phyloP scores from a whole-genome alignment of 495 filamentous ascomycete genomes.

The Annulohypoxylon maeteangense region DNA sequence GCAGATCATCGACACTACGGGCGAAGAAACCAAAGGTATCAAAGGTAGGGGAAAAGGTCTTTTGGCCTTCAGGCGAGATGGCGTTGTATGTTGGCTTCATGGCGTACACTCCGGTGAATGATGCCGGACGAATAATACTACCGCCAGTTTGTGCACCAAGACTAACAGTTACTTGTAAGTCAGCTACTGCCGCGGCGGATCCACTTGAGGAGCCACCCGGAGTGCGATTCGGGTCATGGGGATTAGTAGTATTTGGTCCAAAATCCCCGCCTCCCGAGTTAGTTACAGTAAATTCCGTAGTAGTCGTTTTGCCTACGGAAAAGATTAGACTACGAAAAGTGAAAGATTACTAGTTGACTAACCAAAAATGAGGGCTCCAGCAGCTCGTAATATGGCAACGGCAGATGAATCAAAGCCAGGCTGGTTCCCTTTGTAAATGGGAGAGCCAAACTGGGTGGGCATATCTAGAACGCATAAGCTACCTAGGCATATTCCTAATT shows the following conservation, averaged over 20 bases:
- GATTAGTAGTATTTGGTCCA: neutral
- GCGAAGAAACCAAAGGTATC: neutral
- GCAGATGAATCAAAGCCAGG: neutral
- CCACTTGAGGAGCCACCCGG: neutral
- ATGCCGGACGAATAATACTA: neutral
- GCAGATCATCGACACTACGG: neutral
- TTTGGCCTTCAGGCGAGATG: neutral
- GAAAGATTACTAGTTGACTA: neutral
- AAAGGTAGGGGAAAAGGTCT: neutral
- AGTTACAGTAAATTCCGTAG: neutral
- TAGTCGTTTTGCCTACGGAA: neutral
- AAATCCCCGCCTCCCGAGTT: neutral
- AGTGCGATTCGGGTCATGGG: neutral
- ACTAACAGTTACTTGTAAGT: neutral
- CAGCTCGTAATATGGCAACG: neutral
- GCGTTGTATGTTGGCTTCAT: neutral
- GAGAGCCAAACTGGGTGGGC: neutral
- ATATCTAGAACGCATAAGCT: neutral
- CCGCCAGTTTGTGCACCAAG: neutral
- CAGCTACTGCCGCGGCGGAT: neutral
- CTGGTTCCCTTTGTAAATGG: neutral
- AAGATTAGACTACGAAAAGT: neutral
- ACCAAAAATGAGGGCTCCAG: neutral
- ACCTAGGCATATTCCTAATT: too few species aligned
- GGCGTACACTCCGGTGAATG: neutral